A percentile compares a stretch with the other conserved stretches of the same genome.
Evolutionary conservation across 441 rosid species (phyloP).

Genomic region (Populus hybrid): DNA sequence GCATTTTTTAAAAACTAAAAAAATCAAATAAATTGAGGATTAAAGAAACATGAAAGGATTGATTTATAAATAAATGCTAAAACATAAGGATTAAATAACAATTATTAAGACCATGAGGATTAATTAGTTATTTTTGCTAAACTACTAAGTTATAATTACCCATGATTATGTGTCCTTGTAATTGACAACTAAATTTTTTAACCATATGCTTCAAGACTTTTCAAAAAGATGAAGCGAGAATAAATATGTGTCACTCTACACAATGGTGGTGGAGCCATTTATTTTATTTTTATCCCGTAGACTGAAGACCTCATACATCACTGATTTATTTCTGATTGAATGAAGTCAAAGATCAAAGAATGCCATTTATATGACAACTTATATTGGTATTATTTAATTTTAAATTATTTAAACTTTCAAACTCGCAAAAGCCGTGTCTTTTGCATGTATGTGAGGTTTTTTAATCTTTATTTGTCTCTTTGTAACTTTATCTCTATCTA

Average conservation of each 20-base stretch:
- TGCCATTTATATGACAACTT: not conserved
- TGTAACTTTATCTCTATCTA: not conserved
- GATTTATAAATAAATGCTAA: too few relatives aligned
- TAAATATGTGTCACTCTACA: too few relatives aligned
- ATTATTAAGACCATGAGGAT: not conserved
- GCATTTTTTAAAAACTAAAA: not conserved
- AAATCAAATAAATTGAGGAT: not conserved
- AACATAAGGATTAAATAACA: not conserved
- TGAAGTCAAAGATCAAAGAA: not conserved
- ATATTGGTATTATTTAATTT: not conserved
- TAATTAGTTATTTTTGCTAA: not conserved
- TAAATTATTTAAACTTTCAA: not conserved
- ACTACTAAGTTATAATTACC: not conserved
- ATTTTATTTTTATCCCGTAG: too few relatives aligned
- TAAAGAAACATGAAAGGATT: not conserved
- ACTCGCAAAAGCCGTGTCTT: not conserved
- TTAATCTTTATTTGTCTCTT: not conserved
- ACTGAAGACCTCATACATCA: too few relatives aligned
- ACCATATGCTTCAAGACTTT: not conserved
- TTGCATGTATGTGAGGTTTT: too few relatives aligned
- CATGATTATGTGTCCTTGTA: not conserved
- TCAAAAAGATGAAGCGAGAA: not conserved
- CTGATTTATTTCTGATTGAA: too few relatives aligned
- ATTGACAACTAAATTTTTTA: not conserved
- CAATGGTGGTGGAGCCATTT: not conserved